phyloP scores from a whole-genome alignment of 2,329 filamentous ascomycete species.

The Fusarium globosum region DNA sequence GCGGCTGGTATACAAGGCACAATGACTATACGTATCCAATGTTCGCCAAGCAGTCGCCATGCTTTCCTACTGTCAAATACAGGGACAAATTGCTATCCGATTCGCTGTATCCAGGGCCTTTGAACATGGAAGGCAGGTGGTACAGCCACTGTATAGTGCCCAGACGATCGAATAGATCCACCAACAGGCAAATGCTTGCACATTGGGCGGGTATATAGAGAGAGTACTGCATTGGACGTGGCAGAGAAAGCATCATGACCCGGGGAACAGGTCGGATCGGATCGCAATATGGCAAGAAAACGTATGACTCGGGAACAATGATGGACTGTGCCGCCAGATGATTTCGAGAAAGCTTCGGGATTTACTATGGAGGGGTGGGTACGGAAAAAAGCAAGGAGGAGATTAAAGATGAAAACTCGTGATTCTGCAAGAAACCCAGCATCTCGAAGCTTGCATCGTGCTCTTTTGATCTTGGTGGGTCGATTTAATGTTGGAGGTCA shows the following conservation, averaged over 20 bases:
- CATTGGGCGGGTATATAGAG: conserved; percentile 11
- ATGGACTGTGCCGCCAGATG: conserved; percentile 22
- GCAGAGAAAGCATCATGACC: conserved; percentile 9
- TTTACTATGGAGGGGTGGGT: background rate
- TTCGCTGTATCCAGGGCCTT: background rate
- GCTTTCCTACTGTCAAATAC: conserved; percentile 5
- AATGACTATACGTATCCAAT: conserved; percentile 10
- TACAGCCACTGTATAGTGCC: background rate
- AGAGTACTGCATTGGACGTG: conserved; percentile 20
- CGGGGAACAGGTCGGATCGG: conserved; percentile 25
- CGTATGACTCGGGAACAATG: conserved; percentile 41
- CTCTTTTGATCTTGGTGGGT: conserved; percentile 15
- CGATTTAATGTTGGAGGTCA: conserved; percentile 12
- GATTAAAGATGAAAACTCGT: conserved; percentile 13
- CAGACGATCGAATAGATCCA: conserved; percentile 2
- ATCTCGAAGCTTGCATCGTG: conserved; percentile 3
- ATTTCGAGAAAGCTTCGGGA: conserved; percentile 15
- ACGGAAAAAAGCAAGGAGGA: conserved; percentile 12
- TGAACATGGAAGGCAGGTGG: conserved; percentile 5
- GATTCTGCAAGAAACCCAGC: conserved; percentile 21
- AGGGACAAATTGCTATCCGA: background rate
- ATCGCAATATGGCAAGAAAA: conserved; percentile 22
- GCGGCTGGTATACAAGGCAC: conserved; percentile 24
- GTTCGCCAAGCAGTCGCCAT: conserved; percentile 9
- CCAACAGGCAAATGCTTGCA: conserved; percentile 26